phyloP scores from a whole-genome alignment of 1,139 yeast genomes.

The Tardiomyces digboiensis region DNA sequence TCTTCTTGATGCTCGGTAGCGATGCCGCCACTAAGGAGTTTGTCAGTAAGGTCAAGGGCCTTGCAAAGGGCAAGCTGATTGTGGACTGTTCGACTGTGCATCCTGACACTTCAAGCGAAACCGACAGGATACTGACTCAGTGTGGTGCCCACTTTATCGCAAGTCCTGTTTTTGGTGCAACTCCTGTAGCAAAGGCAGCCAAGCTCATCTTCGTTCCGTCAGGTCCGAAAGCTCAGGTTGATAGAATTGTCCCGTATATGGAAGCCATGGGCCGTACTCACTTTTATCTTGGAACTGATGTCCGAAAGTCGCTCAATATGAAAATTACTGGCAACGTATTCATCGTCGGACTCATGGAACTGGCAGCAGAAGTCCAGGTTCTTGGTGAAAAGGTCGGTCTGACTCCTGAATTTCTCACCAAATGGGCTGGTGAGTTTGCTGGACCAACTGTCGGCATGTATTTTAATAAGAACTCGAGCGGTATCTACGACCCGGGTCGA shows the following conservation, averaged over 20 bases:
- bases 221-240: constrained; percentile 16
- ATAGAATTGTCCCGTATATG: constrained; percentile 14
- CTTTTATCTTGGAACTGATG: constrained; percentile 19
- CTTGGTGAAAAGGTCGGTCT: constrained; percentile 21
- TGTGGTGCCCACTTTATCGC: constrained; percentile 18
- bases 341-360: constrained; percentile 20
- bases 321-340: constrained; percentile 23
- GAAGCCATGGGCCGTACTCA: constrained; percentile 19
- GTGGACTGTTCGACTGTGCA: constrained; percentile 21
- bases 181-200: constrained; percentile 20
- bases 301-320: constrained; percentile 16
- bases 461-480: constrained; percentile 12
- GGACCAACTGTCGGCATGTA: constrained; percentile 15
- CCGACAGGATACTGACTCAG: constrained; percentile 7
- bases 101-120: constrained; percentile 18
- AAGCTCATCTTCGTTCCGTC: constrained; percentile 19
- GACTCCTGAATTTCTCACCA: constrained; percentile 11
- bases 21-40: constrained; percentile 10
- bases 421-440: constrained; percentile 12
- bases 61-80: constrained; percentile 15
- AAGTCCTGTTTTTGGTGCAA: constrained; percentile 24
- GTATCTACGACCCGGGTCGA: constrained; percentile 13
- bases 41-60: background rate
- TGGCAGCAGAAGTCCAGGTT: constrained; percentile 19
- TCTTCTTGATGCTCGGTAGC: constrained; percentile 9